A percentile compares a stretch with the other conserved stretches of the same genome.
Evolutionary conservation across 2,329 filamentous ascomycete species (phyloP).

Genomic region (Epichloe coenophiala): DNA sequence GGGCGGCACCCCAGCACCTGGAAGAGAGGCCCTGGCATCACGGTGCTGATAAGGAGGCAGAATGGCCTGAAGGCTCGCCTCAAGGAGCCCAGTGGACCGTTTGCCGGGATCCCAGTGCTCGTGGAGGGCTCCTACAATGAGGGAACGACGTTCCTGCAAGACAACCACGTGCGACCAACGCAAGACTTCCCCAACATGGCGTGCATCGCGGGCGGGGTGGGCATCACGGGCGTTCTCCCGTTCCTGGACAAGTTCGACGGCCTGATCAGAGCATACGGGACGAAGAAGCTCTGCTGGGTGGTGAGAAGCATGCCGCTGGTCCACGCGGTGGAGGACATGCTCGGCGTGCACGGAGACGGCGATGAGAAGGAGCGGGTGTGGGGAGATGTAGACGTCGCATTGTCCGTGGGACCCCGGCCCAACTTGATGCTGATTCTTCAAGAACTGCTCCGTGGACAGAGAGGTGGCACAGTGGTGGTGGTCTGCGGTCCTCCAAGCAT

Average conservation of each 20-base stretch:
- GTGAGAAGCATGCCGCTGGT: not conserved
- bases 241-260: not conserved
- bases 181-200: not conserved
- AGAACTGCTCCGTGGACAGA: not conserved
- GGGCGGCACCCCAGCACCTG: not conserved
- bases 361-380: not conserved
- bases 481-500: not conserved
- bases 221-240: not conserved
- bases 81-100: not conserved
- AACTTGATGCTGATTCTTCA: not conserved
- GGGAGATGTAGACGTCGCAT: not conserved
- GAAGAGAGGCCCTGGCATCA: not conserved
- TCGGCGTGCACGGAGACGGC: not conserved
- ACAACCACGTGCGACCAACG: not conserved
- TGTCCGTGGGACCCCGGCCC: not conserved
- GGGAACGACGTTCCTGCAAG: not conserved
- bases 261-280: not conserved
- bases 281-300: not conserved
- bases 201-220: not conserved
- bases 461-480: not conserved
- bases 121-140: not conserved
- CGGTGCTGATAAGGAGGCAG: not conserved
- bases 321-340: not conserved
- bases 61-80: not conserved
- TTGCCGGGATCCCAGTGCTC: not conserved